Evolutionary conservation across 805 yeast species (phyloP).

Genomic region (Cyberlindnera mississippiensis): DNA sequence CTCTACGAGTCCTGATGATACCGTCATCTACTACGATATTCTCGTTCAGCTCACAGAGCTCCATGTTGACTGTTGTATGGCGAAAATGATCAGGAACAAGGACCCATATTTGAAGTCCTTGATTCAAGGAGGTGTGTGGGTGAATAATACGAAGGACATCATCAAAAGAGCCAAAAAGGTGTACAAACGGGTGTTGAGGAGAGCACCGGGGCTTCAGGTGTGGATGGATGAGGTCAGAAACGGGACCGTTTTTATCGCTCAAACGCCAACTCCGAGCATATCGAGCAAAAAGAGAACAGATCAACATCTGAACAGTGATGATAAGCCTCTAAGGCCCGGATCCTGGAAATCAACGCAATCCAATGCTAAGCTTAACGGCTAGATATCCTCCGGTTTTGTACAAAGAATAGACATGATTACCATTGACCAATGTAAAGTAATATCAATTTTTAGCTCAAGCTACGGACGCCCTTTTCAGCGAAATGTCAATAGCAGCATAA

Average conservation of each 20-base stretch:
- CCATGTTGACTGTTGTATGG: conserved; percentile 36
- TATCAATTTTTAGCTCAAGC: background rate
- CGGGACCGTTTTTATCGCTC: conserved; percentile 10
- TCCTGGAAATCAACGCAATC: conserved; percentile 11
- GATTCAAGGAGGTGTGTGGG: conserved; percentile 35
- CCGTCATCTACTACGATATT: conserved; percentile 26
- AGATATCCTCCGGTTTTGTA: no score
- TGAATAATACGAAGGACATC: conserved; percentile 25
- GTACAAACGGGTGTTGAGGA: conserved; percentile 18
- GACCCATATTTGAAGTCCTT: conserved; percentile 28
- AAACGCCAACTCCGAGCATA: conserved; percentile 4
- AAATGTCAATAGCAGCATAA: no score
- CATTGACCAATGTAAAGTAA: no score
- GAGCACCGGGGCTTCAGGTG: conserved; percentile 14
- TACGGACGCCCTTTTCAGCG: no score
- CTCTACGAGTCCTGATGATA: conserved; percentile 17
- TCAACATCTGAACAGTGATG: background rate
- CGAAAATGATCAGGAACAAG: conserved; percentile 28
- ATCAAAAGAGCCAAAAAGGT: conserved; percentile 27
- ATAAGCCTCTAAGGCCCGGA: conserved; percentile 13
- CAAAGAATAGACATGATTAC: no score
- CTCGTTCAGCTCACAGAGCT: conserved; percentile 23
- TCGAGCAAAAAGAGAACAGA: background rate
- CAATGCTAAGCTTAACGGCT: no score
- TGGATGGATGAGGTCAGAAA: conserved; percentile 27